Evolutionary conservation across 495 filamentous ascomycete genomes (phyloP).

Genomic region (Cenococcum geophilum): DNA sequence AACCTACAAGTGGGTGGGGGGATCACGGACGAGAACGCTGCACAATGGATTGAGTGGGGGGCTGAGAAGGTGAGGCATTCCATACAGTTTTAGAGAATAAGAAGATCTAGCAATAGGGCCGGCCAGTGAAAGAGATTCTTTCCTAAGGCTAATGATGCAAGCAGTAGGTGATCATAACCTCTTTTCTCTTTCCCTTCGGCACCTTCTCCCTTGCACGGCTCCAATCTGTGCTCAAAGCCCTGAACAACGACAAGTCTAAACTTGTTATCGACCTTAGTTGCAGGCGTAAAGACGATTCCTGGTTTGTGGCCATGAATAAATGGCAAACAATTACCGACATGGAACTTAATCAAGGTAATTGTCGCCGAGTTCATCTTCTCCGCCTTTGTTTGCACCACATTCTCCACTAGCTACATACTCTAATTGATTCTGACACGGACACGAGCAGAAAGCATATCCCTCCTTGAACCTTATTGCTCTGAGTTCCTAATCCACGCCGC

Average conservation of each 20-base stretch:
- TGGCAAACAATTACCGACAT: slow-evolving; percentile 97
- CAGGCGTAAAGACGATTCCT: slow-evolving; percentile 60
- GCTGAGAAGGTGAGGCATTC: slow-evolving; percentile 71
- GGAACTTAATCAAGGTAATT: slow-evolving; percentile 73
- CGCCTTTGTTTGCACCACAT: neutral
- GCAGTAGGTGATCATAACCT: slow-evolving; percentile 81
- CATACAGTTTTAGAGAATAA: neutral
- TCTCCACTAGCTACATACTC: neutral
- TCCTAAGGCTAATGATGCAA: slow-evolving; percentile 12
- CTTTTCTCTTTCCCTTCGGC: slow-evolving; percentile 75
- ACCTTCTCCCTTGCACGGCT: slow-evolving; percentile 71
- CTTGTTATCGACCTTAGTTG: slow-evolving; percentile 95
- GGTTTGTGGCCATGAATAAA: slow-evolving; percentile 96
- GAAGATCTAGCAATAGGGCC: too few relatives aligned
- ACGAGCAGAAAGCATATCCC: slow-evolving; percentile 62
- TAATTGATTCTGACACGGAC: too few relatives aligned
- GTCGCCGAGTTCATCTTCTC: neutral
- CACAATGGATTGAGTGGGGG: slow-evolving; percentile 76
- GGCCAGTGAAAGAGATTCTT: neutral
- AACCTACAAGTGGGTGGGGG: slow-evolving; percentile 86
- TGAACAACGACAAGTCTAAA: slow-evolving; percentile 68
- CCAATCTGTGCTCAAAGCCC: slow-evolving; percentile 59
- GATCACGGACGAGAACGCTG: slow-evolving; percentile 77
- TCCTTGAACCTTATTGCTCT: slow-evolving; percentile 81
- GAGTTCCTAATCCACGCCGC: slow-evolving; percentile 98